Base-by-base conservation (phyloP, 2,329 filamentous ascomycete species). In the Colletotrichum liaoningense region DNA sequence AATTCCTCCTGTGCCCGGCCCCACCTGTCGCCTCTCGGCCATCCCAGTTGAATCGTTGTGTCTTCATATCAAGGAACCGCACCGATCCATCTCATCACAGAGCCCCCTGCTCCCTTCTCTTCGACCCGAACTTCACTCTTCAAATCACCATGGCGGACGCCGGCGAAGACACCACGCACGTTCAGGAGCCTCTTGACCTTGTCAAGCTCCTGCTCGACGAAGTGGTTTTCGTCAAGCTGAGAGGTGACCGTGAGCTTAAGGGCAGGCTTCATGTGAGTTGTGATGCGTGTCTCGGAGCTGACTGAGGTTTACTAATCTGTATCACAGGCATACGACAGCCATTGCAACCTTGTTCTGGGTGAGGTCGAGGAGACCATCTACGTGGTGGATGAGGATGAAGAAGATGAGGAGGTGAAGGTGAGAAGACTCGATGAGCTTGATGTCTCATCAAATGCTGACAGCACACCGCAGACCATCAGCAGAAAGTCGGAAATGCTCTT, bases 401-500 rank as follows among this genome's bases (percentile, higher is more conserved):
- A 93, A 19, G 93, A 95, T 26, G 93, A 96, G 71, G 90, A 91
- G 33, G 87, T 95, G 79, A 94, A 92, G 88, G 94, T 95, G 81
- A 77, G 87, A 77, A 67, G 22, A 57, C 30, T 38, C 11, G 16
- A 56, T 19, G 35, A 8, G 38, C 12, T 16, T 30, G 4, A 52
- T 3, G 30, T 55, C 19, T 26, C 57, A 35, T 16, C 24, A 24
- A 33, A 42, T 38, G 28, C 33, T 73, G 14, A 73, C 56, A 2
- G 7, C 5, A n/a, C 6, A 4, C 7, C 28, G 5, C 75, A 97
- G 94, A 98, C 95, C 16, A 91, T 97, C 75, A 97, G 96, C 86
- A 97, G 97, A 85, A 97, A 98, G 83, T 97, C 95, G 56, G 97
- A 98, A 82, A 99, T 99, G 97, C 86, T 99, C 24, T 99, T 99